These are phyloP conservation scores for Monilinia polystroma DNA, from an alignment of 2,329 filamentous ascomycete genomes.

Conservation along the genomic window DNA sequence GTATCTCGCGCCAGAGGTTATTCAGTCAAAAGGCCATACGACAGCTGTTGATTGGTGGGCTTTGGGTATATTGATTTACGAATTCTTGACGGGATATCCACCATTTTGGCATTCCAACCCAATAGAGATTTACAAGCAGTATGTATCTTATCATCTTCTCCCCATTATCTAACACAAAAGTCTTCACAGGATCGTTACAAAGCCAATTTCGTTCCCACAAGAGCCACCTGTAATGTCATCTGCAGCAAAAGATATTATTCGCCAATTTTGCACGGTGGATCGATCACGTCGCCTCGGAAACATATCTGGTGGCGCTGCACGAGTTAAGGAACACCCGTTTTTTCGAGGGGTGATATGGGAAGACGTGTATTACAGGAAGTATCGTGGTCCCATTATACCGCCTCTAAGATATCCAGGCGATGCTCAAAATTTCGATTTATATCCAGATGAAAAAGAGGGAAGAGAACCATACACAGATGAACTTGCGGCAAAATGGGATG, in stretches of 20 bases:
- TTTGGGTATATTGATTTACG: slow-evolving; percentile 78
- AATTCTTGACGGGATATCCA: slow-evolving; percentile 81
- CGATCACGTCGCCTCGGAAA: slow-evolving; percentile 76
- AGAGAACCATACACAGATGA: slow-evolving; percentile 68
- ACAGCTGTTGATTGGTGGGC: slow-evolving; percentile 87
- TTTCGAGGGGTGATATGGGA: slow-evolving; percentile 75
- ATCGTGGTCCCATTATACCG: slow-evolving; percentile 72
- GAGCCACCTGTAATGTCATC: slow-evolving; percentile 59
- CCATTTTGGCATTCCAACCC: slow-evolving; percentile 87
- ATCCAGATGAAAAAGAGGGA: slow-evolving; percentile 71
- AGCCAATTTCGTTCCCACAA: slow-evolving; percentile 69
- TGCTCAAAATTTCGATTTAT: slow-evolving; percentile 78
- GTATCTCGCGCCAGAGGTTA: slow-evolving; percentile 81
- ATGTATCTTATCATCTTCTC: slow-evolving; percentile 36
- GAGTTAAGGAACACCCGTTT: slow-evolving; percentile 75
- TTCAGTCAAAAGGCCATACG: slow-evolving; percentile 75
- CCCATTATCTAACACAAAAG: slow-evolving; percentile 2
- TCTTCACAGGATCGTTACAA: slow-evolving; percentile 67
- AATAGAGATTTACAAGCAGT: slow-evolving; percentile 83
- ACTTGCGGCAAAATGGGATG: slow-evolving; percentile 66
- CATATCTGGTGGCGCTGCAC: slow-evolving; percentile 68
- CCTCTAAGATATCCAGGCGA: slow-evolving; percentile 71
- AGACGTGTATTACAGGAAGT: slow-evolving; percentile 62
- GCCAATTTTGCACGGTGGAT: slow-evolving; percentile 74
- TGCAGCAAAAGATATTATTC: slow-evolving; percentile 72